Base-by-base conservation (phyloP, 2,329 filamentous ascomycete genomes). In the Ophiognomonia clavigignenti-juglandacearum region DNA sequence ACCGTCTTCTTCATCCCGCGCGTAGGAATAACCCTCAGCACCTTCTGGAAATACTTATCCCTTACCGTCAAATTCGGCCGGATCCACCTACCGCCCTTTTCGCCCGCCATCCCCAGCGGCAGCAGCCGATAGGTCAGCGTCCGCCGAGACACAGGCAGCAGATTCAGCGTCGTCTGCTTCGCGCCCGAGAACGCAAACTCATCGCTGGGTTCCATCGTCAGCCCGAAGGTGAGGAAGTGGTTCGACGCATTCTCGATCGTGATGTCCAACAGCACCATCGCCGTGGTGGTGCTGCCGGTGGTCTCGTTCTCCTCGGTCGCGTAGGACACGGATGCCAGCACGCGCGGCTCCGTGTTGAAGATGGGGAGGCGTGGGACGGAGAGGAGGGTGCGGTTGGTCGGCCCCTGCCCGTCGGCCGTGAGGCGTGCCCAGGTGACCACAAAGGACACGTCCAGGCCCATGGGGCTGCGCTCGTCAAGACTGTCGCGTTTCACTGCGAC, bases 31-130 rank as follows among this genome's bases (percentile, higher is more conserved):
- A 96, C 83, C 53, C 85, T 82, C 51, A 97, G 65, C 35, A 86
- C 83, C 73, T 96, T 96, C 63, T 95, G 90, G 66, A 96, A 97
- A 59, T 96, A 95, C 57, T 86, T 85, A 70, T 96, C 92, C 52
- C 88, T 77, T 32, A 96, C 88, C 52, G 85, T 80, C 52, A 96
- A 68, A 32, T 78, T 78, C 2, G 90, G 88, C 42, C 72, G 75
- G 43, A 88, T 78, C 85, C 83, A 89, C 39, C 48, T 56, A 53
- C 64, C 75, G 48, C 92, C 78, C 20, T 26, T 20, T 1, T 83
- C 85, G n/a, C n/a, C n/a, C n/a, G n/a, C n/a, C 52, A 63, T 72
- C 58, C 75, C 68, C 32, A 85, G 74, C 7, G 91, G 83, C 50
- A 95, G 64, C 16, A 98, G 59, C 32, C 82, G 78, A 60, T 91